Evolutionary conservation across 2,329 filamentous ascomycete genomes (phyloP).

Genomic region (Dryadomyces sulphureus): DNA sequence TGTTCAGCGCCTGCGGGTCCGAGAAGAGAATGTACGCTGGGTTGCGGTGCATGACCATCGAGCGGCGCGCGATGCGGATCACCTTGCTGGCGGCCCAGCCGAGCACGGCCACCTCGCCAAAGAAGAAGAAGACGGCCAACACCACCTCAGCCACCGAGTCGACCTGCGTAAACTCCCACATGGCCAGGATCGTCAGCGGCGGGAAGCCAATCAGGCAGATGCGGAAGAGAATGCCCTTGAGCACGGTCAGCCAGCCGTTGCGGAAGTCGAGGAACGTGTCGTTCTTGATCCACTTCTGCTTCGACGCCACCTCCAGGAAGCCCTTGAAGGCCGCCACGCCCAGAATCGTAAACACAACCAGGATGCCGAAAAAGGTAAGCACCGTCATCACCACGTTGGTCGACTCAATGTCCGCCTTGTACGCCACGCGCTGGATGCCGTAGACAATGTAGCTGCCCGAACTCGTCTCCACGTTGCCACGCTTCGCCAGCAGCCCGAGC

Average conservation of each 20-base stretch:
- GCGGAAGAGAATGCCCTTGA: slow-evolving; percentile 77
- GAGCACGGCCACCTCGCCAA: slow-evolving; percentile 58
- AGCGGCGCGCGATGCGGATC: slow-evolving; percentile 64
- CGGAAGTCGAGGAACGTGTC: slow-evolving; percentile 68
- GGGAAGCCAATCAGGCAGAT: slow-evolving; percentile 72
- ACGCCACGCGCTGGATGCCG: slow-evolving; percentile 72
- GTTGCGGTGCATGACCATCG: slow-evolving; percentile 76
- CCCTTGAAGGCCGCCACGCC: slow-evolving; percentile 62
- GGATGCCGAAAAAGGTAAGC: slow-evolving; percentile 66
- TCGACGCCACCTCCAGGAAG: slow-evolving; percentile 56
- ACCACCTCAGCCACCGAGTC: slow-evolving; percentile 71
- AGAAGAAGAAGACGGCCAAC: slow-evolving; percentile 64
- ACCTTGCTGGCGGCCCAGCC: slow-evolving; percentile 73
- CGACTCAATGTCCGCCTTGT: slow-evolving; percentile 60
- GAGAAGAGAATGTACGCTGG: slow-evolving; percentile 84
- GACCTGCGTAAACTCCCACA: slow-evolving; percentile 69
- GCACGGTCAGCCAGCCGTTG: slow-evolving; percentile 70
- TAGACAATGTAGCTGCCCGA: slow-evolving; percentile 42
- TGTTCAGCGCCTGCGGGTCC: slow-evolving; percentile 70
- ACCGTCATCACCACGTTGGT: slow-evolving; percentile 81
- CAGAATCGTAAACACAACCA: slow-evolving; percentile 55
- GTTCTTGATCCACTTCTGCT: slow-evolving; percentile 56
- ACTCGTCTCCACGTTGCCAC: slow-evolving; percentile 30
- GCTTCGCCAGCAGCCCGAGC: slow-evolving; percentile 27
- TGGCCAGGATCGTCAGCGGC: slow-evolving; percentile 67